These are phyloP conservation scores for Prunus mongolica DNA, from an alignment of 306 rosid species.

Conservation along the genomic window DNA sequence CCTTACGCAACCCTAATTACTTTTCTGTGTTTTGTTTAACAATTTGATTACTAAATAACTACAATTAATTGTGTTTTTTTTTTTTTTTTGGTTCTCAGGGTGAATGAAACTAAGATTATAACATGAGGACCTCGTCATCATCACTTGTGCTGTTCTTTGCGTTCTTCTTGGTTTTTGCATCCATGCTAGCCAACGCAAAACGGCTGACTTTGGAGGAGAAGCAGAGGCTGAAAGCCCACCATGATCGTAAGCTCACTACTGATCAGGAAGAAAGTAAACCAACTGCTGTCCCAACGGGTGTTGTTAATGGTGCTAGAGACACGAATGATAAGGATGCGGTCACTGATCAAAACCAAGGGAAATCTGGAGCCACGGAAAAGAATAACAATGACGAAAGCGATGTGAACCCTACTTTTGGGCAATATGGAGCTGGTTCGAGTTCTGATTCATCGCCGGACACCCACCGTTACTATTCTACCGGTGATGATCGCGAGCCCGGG, in stretches of 20 bases:
- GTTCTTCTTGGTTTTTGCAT: neutral
- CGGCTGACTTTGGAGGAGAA: neutral
- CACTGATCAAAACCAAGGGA: neutral
- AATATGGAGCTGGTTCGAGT: neutral
- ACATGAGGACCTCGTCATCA: neutral
- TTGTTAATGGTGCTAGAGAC: neutral
- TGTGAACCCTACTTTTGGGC: neutral
- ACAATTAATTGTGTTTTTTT: neutral
- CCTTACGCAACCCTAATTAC: too few relatives aligned
- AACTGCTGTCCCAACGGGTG: neutral
- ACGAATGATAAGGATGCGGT: neutral
- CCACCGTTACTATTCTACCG: slow-evolving; percentile 7
- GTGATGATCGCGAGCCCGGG: neutral
- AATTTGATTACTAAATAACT: too few relatives aligned
- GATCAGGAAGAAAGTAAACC: neutral
- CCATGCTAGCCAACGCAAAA: neutral
- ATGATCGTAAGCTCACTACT: neutral
- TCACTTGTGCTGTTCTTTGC: neutral
- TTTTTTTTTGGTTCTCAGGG: neutral
- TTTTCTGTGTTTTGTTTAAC: neutral
- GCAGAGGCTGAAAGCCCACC: neutral
- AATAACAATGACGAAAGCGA: neutral
- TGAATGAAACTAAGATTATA: neutral
- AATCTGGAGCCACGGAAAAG: neutral
- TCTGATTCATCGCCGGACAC: neutral